Percentiles rank a stretch among this genome's conserved stretches.
Evolutionary conservation across 139 green algal genomes (phyloP).

Genomic region (Coelastrella sp.): DNA sequence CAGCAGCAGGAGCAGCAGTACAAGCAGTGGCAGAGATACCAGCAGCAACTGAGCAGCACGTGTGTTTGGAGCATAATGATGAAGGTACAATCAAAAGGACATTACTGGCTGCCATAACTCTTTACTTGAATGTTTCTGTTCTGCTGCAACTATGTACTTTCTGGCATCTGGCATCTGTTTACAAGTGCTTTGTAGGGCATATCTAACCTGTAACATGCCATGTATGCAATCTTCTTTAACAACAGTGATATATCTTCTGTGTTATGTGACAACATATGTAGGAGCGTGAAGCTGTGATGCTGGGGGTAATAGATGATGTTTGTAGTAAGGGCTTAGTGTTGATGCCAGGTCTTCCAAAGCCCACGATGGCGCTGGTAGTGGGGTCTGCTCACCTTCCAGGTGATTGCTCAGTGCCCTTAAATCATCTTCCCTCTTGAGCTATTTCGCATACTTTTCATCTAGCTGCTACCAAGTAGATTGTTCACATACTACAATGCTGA

Average conservation of each 20-base stretch:
- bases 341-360: constrained; percentile 3
- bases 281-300: constrained; percentile 67
- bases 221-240: neutral
- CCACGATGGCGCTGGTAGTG: constrained; percentile 52
- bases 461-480: no score
- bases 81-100: no score
- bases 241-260: neutral
- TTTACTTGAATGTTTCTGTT: no score
- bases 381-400: constrained; percentile 56
- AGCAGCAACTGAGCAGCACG: constrained; percentile 33
- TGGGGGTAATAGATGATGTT: constrained; percentile 9
- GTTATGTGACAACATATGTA: no score
- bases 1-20: constrained; percentile 6
- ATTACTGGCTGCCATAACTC: no score
- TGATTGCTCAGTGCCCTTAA: no score
- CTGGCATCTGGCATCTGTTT: no score
- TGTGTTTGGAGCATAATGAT: constrained; percentile 47
- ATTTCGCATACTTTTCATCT: no score
- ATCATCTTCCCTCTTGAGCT: no score
- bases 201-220: neutral
- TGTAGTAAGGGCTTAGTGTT: constrained; percentile 46
- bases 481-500: no score
- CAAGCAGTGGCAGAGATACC: neutral
- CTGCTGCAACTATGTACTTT: no score
- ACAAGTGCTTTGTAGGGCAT: no score